A percentile compares a stretch with the other conserved stretches of the same genome.
Conservation (phyloP, 75 land plant species). For the Pinus tabuliformis region DNA sequence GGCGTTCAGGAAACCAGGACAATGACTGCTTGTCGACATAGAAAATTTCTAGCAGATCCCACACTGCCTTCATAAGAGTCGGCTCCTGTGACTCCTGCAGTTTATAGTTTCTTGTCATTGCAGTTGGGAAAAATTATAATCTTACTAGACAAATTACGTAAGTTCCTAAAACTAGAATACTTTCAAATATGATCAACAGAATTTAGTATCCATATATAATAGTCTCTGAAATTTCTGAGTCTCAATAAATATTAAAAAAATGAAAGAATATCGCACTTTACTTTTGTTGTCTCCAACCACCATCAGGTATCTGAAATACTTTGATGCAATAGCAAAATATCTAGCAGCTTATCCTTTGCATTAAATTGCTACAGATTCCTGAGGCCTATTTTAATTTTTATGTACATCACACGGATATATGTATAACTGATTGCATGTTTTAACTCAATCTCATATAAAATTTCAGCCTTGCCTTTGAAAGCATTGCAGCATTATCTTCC, state of each 20-base stretch:
- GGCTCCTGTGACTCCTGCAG: slow-evolving; percentile 46
- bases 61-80: slow-evolving; percentile 68
- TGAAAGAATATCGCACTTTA: neutral
- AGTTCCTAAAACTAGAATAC: neutral
- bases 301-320: neutral
- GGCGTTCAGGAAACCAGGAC: slow-evolving; percentile 80
- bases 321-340: neutral
- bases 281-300: neutral
- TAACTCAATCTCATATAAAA: neutral
- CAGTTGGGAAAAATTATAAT: neutral
- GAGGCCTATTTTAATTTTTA: neutral
- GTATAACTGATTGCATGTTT: neutral
- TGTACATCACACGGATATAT: neutral
- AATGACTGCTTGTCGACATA: slow-evolving; percentile 82
- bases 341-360: neutral
- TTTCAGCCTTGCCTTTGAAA: slow-evolving; percentile 46
- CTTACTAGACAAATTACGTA: neutral
- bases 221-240: slow-evolving; percentile 2
- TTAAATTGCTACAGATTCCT: neutral
- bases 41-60: slow-evolving; percentile 86
- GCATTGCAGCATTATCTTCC: slow-evolving; percentile 38
- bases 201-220: neutral
- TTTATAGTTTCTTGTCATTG: neutral
- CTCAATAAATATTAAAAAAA: neutral
- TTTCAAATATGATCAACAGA: neutral